A percentile compares a stretch with the other conserved stretches of the same genome.
Evolutionary conservation across 805 yeast species (phyloP).

Genomic region (Starmerella kuoi): DNA sequence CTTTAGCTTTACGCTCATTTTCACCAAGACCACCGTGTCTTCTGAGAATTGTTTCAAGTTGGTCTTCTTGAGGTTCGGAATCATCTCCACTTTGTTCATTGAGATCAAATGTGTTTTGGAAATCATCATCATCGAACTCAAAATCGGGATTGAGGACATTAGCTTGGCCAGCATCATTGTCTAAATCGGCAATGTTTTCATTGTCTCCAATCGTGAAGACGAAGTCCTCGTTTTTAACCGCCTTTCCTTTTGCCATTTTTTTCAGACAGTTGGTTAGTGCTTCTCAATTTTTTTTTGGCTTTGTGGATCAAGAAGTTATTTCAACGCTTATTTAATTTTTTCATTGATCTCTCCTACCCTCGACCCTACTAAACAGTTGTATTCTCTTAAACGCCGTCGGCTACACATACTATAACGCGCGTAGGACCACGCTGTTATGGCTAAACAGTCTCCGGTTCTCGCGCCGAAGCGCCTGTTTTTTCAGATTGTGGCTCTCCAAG

Average conservation of each 20-base stretch:
- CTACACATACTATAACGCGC: too few relatives aligned
- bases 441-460: conserved; percentile 32
- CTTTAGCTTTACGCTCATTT: background rate
- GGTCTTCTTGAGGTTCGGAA: conserved; percentile 56
- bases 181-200: conserved; percentile 21
- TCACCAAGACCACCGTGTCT: conserved; percentile 61
- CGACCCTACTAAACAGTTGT: too few relatives aligned
- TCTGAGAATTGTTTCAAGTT: conserved; percentile 68
- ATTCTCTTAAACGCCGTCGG: too few relatives aligned
- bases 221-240: conserved; percentile 11
- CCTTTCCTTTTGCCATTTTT: background rate
- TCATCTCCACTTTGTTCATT: conserved; percentile 43
- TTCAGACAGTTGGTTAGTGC: background rate
- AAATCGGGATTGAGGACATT: conserved; percentile 55
- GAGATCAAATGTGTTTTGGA: conserved; percentile 21
- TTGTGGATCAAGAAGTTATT: background rate
- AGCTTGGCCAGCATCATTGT: conserved; percentile 35
- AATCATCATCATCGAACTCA: conserved; percentile 51
- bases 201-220: conserved; percentile 23
- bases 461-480: conserved; percentile 49
- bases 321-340: background rate
- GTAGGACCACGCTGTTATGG: too few relatives aligned
- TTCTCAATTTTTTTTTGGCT: conserved; percentile 3
- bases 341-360: too few relatives aligned
- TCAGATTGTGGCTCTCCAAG: conserved; percentile 69